Conservation (phyloP, 2,329 filamentous ascomycete species). For the Ophiognomonia clavigignenti-juglandacearum region DNA sequence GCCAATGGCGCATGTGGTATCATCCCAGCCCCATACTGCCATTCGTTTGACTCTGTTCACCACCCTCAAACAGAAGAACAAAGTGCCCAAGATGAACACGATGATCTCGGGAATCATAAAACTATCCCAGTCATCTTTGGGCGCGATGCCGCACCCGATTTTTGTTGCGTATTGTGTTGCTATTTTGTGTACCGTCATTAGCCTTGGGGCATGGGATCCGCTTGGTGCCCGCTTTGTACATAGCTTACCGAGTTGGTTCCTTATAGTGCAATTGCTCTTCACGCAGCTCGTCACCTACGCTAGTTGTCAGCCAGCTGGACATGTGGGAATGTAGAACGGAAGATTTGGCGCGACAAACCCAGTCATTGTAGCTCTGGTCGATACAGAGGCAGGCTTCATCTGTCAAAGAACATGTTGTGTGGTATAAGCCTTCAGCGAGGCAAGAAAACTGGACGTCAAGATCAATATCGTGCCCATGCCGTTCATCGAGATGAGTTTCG, state of each 20-base stretch:
- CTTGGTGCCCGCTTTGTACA: too few relatives aligned
- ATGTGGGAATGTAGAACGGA: too few relatives aligned
- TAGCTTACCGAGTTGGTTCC: constrained; percentile 1
- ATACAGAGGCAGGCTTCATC: constrained; percentile 7
- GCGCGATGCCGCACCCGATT: neutral
- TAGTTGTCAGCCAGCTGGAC: too few relatives aligned
- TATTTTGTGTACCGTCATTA: neutral
- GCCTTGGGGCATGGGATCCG: neutral
- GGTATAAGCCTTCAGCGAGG: neutral
- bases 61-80: neutral
- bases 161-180: neutral
- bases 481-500: too few relatives aligned
- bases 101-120: neutral
- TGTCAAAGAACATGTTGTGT: neutral
- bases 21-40: constrained; percentile 1
- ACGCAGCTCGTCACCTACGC: neutral
- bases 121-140: neutral
- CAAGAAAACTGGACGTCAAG: constrained; percentile 7
- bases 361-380: neutral
- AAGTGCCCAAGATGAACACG: neutral
- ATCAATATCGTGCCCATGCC: too few relatives aligned
- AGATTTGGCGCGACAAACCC: too few relatives aligned
- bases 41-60: neutral
- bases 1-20: constrained; percentile 1
- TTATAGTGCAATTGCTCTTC: constrained; percentile 1